Evolutionary conservation across 768 basidiomycete species (phyloP).

Genomic region (Panellus pusillus): DNA sequence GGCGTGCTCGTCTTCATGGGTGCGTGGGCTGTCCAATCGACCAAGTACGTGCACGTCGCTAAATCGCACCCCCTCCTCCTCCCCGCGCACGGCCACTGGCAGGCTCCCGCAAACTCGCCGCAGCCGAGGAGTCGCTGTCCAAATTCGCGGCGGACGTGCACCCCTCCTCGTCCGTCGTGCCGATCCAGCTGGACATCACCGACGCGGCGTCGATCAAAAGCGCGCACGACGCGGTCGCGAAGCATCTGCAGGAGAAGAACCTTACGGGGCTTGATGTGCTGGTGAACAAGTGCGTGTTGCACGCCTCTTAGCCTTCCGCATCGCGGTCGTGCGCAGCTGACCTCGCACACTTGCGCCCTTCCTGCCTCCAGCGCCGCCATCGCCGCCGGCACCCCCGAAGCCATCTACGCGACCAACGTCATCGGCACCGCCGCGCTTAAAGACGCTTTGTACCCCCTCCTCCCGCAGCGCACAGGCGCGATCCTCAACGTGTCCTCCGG

Average conservation of each 20-base stretch:
- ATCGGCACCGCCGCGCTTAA: constrained; percentile 4
- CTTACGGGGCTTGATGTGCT: constrained; percentile 7
- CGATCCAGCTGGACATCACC: constrained; percentile 10
- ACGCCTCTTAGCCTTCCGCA: no score
- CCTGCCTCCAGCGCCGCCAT: constrained; percentile 2
- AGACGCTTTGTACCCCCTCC: background rate
- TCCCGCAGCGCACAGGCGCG: constrained; percentile 1
- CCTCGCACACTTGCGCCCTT: background rate
- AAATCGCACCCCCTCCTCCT: no score
- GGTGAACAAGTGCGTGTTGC: constrained; percentile 13
- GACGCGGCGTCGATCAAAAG: constrained; percentile 2
- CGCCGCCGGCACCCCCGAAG: background rate
- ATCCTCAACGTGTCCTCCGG: constrained; percentile 14
- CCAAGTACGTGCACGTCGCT: no score
- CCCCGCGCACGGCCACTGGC: no score
- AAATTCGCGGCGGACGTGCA: constrained; percentile 1
- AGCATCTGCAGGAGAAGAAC: background rate
- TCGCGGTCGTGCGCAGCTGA: no score
- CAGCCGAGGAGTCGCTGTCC: constrained; percentile 3
- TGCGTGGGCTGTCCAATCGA: background rate
- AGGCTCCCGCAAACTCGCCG: constrained; percentile 10
- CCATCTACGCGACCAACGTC: constrained; percentile 6
- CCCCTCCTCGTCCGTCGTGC: constrained; percentile 9
- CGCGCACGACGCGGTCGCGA: background rate
- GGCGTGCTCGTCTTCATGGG: constrained; percentile 14